Percentiles rank a stretch among this genome's conserved stretches.
Evolutionary conservation across 108 stramenopile genomes (phyloP).

Genomic region (Fragilaria crotonensis): DNA sequence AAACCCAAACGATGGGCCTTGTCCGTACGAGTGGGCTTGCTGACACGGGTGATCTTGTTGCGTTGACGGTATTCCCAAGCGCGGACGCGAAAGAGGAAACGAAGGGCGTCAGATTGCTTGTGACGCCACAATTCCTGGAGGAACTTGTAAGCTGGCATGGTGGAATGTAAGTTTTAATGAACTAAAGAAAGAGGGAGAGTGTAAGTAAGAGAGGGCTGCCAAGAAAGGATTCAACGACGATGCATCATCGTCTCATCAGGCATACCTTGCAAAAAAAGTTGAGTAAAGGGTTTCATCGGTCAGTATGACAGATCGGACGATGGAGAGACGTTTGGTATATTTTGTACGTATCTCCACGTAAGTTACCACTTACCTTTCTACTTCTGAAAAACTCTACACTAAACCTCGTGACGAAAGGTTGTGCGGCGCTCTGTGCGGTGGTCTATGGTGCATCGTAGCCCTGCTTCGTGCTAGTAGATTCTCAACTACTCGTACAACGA

Average conservation of each 20-base stretch:
- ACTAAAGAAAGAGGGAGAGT: not conserved
- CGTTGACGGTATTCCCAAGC: conserved; percentile 99
- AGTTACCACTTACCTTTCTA: not conserved
- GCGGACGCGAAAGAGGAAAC: conserved; percentile 99
- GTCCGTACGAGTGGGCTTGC: conserved; percentile 97
- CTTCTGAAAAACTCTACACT: not conserved
- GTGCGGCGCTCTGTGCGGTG: no score
- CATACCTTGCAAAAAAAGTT: not conserved
- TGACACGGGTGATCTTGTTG: conserved; percentile 84
- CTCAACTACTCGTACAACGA: no score
- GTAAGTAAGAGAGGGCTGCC: not conserved
- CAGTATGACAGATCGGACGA: no score
- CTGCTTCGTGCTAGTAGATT: no score
- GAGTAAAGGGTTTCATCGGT: no score
- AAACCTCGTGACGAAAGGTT: no score
- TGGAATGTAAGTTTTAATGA: no score
- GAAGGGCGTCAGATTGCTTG: conserved; percentile 99
- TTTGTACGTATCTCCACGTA: no score
- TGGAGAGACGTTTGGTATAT: no score
- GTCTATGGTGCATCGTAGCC: no score
- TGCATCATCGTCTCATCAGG: no score
- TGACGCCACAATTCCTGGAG: conserved; percentile 99
- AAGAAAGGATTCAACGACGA: not conserved
- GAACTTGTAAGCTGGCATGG: conserved; percentile 99
- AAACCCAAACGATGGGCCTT: conserved; percentile 99